A percentile compares a stretch with the other conserved stretches of the same genome.
These are phyloP conservation scores for Adenanthera pavonina DNA, from an alignment of 306 rosid genomes.

Conservation along the genomic window DNA sequence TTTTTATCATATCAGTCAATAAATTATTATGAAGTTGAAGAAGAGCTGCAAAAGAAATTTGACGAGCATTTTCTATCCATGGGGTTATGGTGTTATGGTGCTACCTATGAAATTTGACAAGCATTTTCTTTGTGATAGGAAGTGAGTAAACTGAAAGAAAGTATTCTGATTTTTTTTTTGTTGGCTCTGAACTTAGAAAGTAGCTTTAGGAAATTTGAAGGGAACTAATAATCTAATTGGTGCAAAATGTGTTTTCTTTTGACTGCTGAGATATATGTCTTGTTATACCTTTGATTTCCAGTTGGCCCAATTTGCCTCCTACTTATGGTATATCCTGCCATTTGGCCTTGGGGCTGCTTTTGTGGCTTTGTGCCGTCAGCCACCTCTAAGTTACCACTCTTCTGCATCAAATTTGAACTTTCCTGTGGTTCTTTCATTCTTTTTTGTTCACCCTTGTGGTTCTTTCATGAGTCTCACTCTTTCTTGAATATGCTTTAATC, in stretches of 20 bases:
- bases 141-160: not conserved
- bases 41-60: no score
- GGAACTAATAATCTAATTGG: not conserved
- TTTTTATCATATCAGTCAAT: no score
- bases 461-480: no score
- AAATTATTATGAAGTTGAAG: no score
- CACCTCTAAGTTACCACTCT: not conserved
- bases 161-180: not conserved
- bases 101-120: conserved; percentile 15
- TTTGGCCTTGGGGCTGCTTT: conserved; percentile 3
- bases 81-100: conserved; percentile 19
- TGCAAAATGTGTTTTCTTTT: not conserved
- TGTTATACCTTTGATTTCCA: not conserved
- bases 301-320: not conserved
- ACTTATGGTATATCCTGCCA: not conserved
- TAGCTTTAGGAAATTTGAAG: not conserved
- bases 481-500: no score
- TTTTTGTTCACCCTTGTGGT: no score
- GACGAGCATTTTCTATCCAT: no score
- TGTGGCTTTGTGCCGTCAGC: not conserved
- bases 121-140: conserved; percentile 27
- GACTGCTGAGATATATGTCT: not conserved
- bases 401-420: conserved; percentile 14
- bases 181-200: not conserved
- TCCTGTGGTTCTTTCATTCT: no score